Conservation (phyloP, 768 basidiomycete genomes). For the Lyophyllum decastes region DNA sequence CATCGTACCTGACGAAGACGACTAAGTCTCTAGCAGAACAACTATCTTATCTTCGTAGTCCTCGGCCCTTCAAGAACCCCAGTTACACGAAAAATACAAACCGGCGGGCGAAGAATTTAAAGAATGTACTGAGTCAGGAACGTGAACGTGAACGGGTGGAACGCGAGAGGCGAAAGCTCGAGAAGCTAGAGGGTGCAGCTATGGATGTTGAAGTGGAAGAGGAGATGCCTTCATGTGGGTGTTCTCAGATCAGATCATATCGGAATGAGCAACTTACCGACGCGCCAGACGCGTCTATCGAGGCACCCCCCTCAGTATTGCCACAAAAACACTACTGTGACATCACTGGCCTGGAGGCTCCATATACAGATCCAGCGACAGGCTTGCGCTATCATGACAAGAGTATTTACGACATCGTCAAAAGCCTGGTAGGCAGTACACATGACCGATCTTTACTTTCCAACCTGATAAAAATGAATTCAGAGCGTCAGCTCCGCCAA, state of each 20-base stretch:
- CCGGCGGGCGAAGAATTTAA: constrained; percentile 77
- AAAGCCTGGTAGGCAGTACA: constrained; percentile 64
- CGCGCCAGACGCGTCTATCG: constrained; percentile 71
- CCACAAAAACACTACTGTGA: constrained; percentile 82
- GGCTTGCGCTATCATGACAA: constrained; percentile 83
- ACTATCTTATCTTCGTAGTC: constrained; percentile 67
- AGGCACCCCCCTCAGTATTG: constrained; percentile 80
- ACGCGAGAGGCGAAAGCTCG: constrained; percentile 56
- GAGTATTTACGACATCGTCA: constrained; percentile 83
- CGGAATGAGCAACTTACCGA: not conserved
- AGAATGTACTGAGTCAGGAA: constrained; percentile 76
- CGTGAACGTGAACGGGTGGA: constrained; percentile 74
- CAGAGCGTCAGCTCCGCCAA: constrained; percentile 74
- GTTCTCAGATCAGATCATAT: not conserved
- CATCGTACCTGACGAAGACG: not conserved
- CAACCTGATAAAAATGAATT: not conserved
- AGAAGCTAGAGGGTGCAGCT: constrained; percentile 42
- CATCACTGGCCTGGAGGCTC: constrained; percentile 85
- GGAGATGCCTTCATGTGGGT: constrained; percentile 72
- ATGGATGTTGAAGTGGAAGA: constrained; percentile 75
- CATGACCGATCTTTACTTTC: not conserved
- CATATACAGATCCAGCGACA: constrained; percentile 82
- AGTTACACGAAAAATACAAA: constrained; percentile 69
- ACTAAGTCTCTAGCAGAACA: constrained; percentile 71
- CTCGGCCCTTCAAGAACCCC: constrained; percentile 79